Percentiles rank a stretch among this genome's conserved stretches.
Evolutionary conservation across 2,329 filamentous ascomycete species (phyloP).

Genomic region (Hypoxylon sp.): DNA sequence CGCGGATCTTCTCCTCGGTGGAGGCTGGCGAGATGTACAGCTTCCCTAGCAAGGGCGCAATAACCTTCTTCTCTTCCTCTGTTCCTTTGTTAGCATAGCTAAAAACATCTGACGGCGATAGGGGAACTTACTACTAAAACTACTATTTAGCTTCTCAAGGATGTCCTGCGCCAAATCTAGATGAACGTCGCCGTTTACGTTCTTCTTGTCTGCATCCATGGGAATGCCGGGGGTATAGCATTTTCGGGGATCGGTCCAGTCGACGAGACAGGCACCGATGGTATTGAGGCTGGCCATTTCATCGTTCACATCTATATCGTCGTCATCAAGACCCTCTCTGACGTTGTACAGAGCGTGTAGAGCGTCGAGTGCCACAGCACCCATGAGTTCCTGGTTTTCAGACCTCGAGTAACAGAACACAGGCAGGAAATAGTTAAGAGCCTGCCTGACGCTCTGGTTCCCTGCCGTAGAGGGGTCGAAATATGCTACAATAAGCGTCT

Average conservation of each 20-base stretch:
- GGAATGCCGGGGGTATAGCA: slow-evolving; percentile 66
- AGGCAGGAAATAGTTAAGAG: slow-evolving; percentile 91
- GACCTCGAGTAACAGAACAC: slow-evolving; percentile 90
- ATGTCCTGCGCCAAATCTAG: slow-evolving; percentile 82
- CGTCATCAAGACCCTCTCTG: slow-evolving; percentile 78
- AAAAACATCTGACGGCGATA: not conserved
- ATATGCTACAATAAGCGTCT: slow-evolving; percentile 85
- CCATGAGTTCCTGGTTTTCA: slow-evolving; percentile 87
- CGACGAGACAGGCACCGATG: slow-evolving; percentile 84
- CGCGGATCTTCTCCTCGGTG: slow-evolving; percentile 67
- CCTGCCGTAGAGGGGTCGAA: slow-evolving; percentile 85
- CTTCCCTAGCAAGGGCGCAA: slow-evolving; percentile 83
- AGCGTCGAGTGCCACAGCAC: slow-evolving; percentile 76
- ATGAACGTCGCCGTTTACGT: slow-evolving; percentile 81
- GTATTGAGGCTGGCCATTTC: slow-evolving; percentile 82
- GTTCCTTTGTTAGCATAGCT: slow-evolving; percentile 34
- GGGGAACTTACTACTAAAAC: slow-evolving; percentile 71
- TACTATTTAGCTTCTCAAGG: slow-evolving; percentile 77
- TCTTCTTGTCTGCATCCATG: slow-evolving; percentile 70
- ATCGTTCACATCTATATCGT: slow-evolving; percentile 78
- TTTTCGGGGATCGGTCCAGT: slow-evolving; percentile 96
- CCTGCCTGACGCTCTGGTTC: slow-evolving; percentile 87
- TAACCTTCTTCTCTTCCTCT: slow-evolving; percentile 88
- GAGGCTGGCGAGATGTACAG: slow-evolving; percentile 79
- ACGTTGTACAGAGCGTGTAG: slow-evolving; percentile 80